A percentile compares a stretch with the other conserved stretches of the same genome.
Conservation (phyloP, 805 yeast species). For the Novakomyces olei region DNA sequence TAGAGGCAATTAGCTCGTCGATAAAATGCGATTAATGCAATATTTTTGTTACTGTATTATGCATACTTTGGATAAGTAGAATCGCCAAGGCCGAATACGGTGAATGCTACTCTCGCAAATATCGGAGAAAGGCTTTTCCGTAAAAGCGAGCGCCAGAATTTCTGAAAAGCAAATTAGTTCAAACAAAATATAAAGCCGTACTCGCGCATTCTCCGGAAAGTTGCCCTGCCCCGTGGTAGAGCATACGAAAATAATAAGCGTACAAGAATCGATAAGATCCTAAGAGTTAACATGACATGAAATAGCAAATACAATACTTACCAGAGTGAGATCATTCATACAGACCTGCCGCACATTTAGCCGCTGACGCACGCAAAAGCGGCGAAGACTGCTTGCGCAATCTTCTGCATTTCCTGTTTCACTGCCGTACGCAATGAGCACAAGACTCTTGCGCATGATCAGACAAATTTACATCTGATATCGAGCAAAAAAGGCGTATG, state of each 20-base stretch:
- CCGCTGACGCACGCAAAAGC: background rate
- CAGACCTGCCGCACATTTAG: background rate
- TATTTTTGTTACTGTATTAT: too few relatives aligned
- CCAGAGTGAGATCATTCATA: conserved; percentile 1
- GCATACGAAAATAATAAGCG: conserved; percentile 14
- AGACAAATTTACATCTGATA: too few relatives aligned
- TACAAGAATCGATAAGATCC: conserved; percentile 7
- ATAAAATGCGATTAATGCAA: background rate
- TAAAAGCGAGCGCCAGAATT: conserved; percentile 49
- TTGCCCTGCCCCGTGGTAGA: conserved; percentile 17
- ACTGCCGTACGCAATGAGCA: conserved; percentile 1
- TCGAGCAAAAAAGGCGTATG: too few relatives aligned
- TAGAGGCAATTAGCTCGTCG: conserved; percentile 8
- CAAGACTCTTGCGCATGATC: too few relatives aligned
- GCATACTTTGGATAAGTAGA: conserved; percentile 49
- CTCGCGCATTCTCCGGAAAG: conserved; percentile 7
- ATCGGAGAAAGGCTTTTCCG: conserved; percentile 39
- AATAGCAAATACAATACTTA: background rate
- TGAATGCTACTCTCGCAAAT: conserved; percentile 39
- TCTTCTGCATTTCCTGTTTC: conserved; percentile 4
- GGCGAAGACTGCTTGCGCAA: background rate
- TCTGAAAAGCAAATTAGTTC: background rate
- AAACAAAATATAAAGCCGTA: background rate
- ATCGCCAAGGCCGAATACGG: conserved; percentile 83
- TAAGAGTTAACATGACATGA: background rate